Conservation (phyloP, 1,284 basidiomycete genomes). For the Ceratorhiza oryzae-sativae region DNA sequence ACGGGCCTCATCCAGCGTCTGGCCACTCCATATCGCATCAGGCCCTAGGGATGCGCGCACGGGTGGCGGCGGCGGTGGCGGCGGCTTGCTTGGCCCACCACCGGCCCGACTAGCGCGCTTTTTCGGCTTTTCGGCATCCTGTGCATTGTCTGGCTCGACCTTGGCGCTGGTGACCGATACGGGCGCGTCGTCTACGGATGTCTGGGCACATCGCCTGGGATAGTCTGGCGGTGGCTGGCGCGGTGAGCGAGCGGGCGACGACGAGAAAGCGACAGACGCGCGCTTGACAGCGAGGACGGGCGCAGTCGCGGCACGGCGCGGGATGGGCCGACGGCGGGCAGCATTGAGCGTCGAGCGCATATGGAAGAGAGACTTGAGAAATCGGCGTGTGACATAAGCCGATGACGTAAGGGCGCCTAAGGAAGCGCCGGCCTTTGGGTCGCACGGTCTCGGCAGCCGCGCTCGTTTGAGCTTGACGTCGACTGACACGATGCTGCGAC, state of each 20-base stretch:
- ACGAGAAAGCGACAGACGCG: neutral
- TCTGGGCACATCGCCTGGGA: slow-evolving; percentile 10
- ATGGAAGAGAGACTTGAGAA: neutral
- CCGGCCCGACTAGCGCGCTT: slow-evolving; percentile 1
- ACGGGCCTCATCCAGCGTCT: slow-evolving; percentile 9
- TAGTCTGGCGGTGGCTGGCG: slow-evolving; percentile 12
- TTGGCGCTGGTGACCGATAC: neutral
- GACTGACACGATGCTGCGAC: slow-evolving; percentile 14
- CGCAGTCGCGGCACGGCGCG: neutral
- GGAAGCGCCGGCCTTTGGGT: neutral
- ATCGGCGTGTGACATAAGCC: neutral
- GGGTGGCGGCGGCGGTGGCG: slow-evolving; percentile 5
- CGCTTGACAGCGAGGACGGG: neutral
- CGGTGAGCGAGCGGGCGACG: neutral
- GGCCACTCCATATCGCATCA: slow-evolving; percentile 19
- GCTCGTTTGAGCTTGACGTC: neutral
- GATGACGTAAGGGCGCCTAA: slow-evolving; percentile 10
- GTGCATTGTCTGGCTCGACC: slow-evolving; percentile 1
- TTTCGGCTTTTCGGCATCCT: slow-evolving; percentile 14
- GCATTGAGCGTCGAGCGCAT: slow-evolving; percentile 23
- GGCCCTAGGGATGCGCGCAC: slow-evolving; percentile 7
- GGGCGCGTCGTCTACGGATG: slow-evolving; percentile 4
- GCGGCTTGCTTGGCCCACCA: slow-evolving; percentile 24
- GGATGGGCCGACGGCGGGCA: neutral
- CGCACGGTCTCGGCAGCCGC: slow-evolving; percentile 29